Evolutionary conservation across 2,329 filamentous ascomycete species (phyloP).

Genomic region (Aspergillus sp.): DNA sequence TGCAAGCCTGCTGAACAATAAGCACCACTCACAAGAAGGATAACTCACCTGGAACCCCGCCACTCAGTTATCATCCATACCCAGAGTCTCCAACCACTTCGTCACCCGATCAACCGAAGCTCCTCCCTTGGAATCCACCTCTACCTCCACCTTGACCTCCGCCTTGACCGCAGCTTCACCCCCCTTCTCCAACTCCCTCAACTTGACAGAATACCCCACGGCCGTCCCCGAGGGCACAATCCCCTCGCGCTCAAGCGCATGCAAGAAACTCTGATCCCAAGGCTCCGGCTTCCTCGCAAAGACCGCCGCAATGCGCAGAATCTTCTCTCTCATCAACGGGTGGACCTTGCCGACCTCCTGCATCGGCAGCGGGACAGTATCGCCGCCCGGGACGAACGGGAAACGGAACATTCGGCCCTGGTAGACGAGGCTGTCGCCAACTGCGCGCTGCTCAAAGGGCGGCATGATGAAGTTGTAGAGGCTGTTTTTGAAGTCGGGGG

Average conservation of each 20-base stretch:
- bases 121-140: too few species aligned
- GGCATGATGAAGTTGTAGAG: background rate
- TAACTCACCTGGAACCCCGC: too few species aligned
- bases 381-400: background rate
- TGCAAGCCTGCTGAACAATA: too few species aligned
- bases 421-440: background rate
- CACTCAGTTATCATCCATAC: too few species aligned
- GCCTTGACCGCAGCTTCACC: too few species aligned
- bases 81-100: too few species aligned
- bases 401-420: background rate
- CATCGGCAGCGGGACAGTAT: background rate
- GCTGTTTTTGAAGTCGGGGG: background rate
- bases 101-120: too few species aligned
- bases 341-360: background rate
- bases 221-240: background rate
- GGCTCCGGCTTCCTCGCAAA: background rate
- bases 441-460: too few species aligned
- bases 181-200: background rate
- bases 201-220: background rate
- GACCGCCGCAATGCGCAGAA: background rate
- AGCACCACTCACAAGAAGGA: too few species aligned
- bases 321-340: background rate
- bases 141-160: too few species aligned
- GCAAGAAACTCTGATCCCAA: background rate
- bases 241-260: background rate